Conservation (phyloP, 2,329 filamentous ascomycete genomes). For the Alternaria sp. region DNA sequence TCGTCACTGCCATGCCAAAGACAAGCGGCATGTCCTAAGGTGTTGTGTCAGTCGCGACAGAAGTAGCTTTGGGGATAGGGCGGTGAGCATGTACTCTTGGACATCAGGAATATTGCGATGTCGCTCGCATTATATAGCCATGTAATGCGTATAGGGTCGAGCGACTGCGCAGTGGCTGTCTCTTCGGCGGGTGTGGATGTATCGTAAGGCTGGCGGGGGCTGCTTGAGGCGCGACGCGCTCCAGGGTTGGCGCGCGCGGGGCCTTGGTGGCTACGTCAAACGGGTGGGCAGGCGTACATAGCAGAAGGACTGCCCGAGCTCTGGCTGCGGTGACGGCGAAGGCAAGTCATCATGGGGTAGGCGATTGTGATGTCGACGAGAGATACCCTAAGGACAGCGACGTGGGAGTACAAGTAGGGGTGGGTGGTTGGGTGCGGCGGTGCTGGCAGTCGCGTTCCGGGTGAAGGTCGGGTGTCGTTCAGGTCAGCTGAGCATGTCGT, state of each 20-base stretch:
- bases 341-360: neutral
- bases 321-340: neutral
- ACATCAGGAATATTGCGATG: neutral
- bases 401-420: neutral
- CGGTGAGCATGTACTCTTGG: neutral
- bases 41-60: neutral
- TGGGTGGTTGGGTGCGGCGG: constrained; percentile 28
- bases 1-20: neutral
- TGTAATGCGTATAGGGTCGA: neutral
- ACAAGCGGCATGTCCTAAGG: neutral
- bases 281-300: neutral
- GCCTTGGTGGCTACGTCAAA: neutral
- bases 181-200: neutral
- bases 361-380: neutral
- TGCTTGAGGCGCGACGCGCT: neutral
- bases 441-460: constrained; percentile 17
- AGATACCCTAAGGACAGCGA: too few species aligned
- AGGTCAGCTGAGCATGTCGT: constrained; percentile 29
- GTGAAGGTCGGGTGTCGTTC: constrained; percentile 3
- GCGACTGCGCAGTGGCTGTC: neutral
- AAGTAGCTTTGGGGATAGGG: neutral
- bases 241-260: too few species aligned
- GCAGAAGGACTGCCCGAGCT: neutral
- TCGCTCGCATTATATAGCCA: neutral
- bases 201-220: neutral